Evolutionary conservation across 1,139 yeast species (phyloP).

Genomic region (Candida glucosophila): DNA sequence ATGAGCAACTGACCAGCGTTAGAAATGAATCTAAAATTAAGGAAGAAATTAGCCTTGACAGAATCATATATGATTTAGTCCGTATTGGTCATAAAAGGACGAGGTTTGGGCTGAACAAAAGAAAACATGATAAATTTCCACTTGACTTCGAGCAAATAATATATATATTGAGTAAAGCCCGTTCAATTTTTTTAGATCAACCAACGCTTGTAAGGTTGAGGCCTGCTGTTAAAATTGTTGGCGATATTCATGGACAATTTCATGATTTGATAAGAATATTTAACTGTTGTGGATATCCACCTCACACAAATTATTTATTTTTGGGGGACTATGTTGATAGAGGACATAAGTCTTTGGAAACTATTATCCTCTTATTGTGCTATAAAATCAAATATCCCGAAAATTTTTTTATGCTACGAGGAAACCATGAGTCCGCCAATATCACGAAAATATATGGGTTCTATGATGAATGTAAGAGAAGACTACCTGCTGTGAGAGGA

Average conservation of each 20-base stretch:
- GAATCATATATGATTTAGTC: too few species aligned
- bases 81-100: too few species aligned
- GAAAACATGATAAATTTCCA: conserved; percentile 36
- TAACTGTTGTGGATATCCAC: conserved; percentile 98
- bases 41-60: too few species aligned
- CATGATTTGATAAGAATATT: conserved; percentile 85
- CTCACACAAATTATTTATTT: conserved; percentile 82
- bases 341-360: conserved; percentile 90
- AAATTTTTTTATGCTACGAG: conserved; percentile 83
- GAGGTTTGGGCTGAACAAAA: too few species aligned
- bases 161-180: conserved; percentile 60
- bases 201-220: conserved; percentile 83
- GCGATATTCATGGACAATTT: conserved; percentile 96
- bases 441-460: conserved; percentile 95
- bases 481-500: conserved; percentile 45
- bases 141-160: conserved; percentile 50
- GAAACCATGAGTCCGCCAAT: conserved; percentile 96
- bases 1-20: too few species aligned
- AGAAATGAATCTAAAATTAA: too few species aligned
- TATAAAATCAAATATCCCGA: conserved; percentile 95
- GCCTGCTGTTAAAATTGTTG: conserved; percentile 95
- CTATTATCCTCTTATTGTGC: conserved; percentile 74
- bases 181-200: conserved; percentile 82
- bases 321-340: conserved; percentile 96
- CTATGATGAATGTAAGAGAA: conserved; percentile 92